Percentiles rank a stretch among this genome's conserved stretches.
These are phyloP conservation scores for Leucocoprinus sp. DNA, from an alignment of 768 basidiomycete genomes.

Conservation along the genomic window DNA sequence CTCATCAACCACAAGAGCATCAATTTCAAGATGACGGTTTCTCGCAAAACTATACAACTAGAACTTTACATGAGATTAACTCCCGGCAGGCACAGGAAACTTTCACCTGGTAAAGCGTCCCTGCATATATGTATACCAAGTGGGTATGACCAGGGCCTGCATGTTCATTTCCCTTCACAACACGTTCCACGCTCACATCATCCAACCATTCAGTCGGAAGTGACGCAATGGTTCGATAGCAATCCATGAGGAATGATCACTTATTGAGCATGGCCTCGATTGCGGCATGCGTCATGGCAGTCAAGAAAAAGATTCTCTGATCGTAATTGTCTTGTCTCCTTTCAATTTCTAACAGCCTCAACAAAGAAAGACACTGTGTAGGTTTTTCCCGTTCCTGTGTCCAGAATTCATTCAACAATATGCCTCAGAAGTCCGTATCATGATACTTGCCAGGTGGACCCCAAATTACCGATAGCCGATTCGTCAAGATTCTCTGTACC, in stretches of 20 bases:
- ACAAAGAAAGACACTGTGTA: constrained; percentile 27
- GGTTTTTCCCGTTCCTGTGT: constrained; percentile 34
- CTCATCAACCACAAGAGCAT: constrained; percentile 41
- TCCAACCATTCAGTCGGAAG: constrained; percentile 34
- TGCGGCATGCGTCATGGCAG: constrained; percentile 46
- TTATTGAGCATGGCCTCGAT: constrained; percentile 41
- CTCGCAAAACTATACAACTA: constrained; percentile 44
- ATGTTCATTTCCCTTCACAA: constrained; percentile 33
- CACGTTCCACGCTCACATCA: constrained; percentile 33
- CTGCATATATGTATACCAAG: constrained; percentile 32
- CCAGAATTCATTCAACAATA: not conserved
- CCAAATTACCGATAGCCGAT: constrained; percentile 40
- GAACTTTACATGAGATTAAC: not conserved
- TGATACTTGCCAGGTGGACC: constrained; percentile 37
- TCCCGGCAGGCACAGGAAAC: not conserved
- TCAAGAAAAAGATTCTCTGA: constrained; percentile 36
- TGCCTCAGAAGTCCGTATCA: not conserved
- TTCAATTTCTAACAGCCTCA: constrained; percentile 37
- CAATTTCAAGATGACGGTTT: constrained; percentile 28
- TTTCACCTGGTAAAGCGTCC: constrained; percentile 40
- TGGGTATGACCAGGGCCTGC: constrained; percentile 23
- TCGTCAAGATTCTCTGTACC: constrained; percentile 33
- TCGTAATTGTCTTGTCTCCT: constrained; percentile 21
- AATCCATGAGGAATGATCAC: constrained; percentile 27
- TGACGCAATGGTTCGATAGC: constrained; percentile 28